Evolutionary conservation across 2,329 filamentous ascomycete species (phyloP).

Genomic region (Arachnomyces sp.): DNA sequence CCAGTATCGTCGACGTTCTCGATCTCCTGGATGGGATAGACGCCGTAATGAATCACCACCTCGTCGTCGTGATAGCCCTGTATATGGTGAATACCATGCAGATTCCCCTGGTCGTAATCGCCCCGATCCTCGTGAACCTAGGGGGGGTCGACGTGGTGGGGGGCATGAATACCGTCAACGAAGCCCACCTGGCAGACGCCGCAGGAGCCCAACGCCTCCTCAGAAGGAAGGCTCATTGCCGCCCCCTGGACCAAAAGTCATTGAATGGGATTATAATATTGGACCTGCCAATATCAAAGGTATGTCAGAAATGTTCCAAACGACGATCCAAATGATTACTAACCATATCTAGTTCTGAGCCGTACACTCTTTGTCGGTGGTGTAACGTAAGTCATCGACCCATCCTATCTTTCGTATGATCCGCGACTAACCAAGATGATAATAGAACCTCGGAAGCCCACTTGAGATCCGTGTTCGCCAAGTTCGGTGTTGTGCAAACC

Average conservation of each 20-base stretch:
- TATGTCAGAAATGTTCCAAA: slow-evolving; percentile 21
- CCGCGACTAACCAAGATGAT: slow-evolving; percentile 13
- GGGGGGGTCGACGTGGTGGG: slow-evolving; percentile 43
- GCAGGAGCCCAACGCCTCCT: slow-evolving; percentile 53
- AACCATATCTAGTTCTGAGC: slow-evolving; percentile 58
- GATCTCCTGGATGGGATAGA: slow-evolving; percentile 69
- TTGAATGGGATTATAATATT: slow-evolving; percentile 69
- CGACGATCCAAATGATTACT: slow-evolving; percentile 5
- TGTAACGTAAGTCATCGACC: slow-evolving; percentile 60
- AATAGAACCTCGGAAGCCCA: slow-evolving; percentile 69
- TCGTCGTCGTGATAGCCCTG: slow-evolving; percentile 57
- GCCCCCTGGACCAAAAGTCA: slow-evolving; percentile 57
- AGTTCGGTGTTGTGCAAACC: slow-evolving; percentile 83
- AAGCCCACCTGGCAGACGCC: slow-evolving; percentile 64
- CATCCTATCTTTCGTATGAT: slow-evolving; percentile 1
- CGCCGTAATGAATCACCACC: slow-evolving; percentile 56
- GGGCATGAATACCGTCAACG: slow-evolving; percentile 72
- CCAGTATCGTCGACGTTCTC: slow-evolving; percentile 60
- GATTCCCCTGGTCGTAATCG: slow-evolving; percentile 56
- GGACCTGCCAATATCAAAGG: slow-evolving; percentile 71
- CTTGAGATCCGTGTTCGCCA: slow-evolving; percentile 68
- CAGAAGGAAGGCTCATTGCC: slow-evolving; percentile 35
- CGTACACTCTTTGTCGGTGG: slow-evolving; percentile 94
- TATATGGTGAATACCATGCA: slow-evolving; percentile 64
- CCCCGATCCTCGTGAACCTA: slow-evolving; percentile 48